Conservation (phyloP, 306 rosid genomes). For the Inga leiocalycina region DNA sequence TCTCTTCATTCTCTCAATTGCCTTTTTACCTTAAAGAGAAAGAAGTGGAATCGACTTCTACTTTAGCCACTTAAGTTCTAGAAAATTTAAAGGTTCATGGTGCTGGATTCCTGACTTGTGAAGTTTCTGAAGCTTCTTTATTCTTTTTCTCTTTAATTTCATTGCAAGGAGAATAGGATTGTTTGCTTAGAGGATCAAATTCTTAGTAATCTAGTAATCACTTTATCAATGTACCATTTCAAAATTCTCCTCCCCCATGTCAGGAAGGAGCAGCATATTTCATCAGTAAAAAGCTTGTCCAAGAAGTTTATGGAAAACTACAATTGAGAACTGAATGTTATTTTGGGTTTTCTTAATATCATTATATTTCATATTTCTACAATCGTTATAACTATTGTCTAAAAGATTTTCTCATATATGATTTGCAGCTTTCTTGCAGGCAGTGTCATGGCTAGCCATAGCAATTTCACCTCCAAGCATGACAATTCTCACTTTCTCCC, state of each 20-base stretch:
- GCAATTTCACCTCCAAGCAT: constrained; percentile 67
- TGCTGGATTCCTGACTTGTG: not conserved
- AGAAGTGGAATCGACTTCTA: not conserved
- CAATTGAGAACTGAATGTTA: not conserved
- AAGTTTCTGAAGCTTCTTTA: not conserved
- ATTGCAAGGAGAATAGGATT: not conserved
- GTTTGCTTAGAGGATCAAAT: not conserved
- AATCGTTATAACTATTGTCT: constrained; percentile 2
- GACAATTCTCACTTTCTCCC: constrained; percentile 58
- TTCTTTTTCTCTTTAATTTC: not conserved
- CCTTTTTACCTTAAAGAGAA: not conserved
- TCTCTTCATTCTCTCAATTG: not conserved
- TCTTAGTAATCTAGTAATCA: not conserved
- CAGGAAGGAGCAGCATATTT: not conserved
- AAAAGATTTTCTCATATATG: constrained; percentile 26
- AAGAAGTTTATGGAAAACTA: not conserved
- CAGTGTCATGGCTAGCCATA: constrained; percentile 82
- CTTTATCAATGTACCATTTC: not conserved
- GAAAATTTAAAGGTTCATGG: not conserved
- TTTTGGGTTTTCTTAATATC: not conserved
- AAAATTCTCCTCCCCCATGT: not conserved
- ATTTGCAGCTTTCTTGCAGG: constrained; percentile 87
- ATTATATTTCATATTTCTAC: constrained; percentile 25
- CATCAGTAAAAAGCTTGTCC: not conserved
- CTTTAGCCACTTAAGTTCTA: not conserved